Evolutionary conservation across 78 protist genomes (phyloP).

Genomic region (Trichosphaerium sp.): DNA sequence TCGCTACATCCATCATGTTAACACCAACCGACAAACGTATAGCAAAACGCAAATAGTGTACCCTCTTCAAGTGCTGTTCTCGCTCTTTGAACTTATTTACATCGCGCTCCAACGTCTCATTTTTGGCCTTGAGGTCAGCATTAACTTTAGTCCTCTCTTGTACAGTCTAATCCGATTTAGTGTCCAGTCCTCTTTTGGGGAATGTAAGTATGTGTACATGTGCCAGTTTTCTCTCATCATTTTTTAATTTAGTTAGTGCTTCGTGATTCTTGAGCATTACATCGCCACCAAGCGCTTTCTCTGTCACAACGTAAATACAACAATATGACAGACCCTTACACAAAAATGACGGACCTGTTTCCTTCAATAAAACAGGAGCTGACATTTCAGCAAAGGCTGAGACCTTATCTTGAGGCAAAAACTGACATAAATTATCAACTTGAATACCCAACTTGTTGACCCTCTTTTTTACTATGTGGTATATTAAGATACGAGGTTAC

Average conservation of each 20-base stretch:
- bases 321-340: too few relatives aligned
- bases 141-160: slow-evolving; percentile 15
- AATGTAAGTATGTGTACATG: background rate
- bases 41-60: slow-evolving; percentile 19
- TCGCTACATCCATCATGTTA: too few relatives aligned
- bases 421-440: slow-evolving; percentile 73
- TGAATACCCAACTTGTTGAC: slow-evolving; percentile 35
- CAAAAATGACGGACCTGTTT: too few relatives aligned
- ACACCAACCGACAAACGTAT: too few relatives aligned
- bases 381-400: slow-evolving; percentile 44
- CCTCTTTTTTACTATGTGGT: background rate
- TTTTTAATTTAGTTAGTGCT: slow-evolving; percentile 17
- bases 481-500: too few relatives aligned
- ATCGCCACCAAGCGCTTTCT: background rate
- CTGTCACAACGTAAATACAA: too few relatives aligned
- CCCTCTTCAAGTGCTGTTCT: background rate
- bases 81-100: slow-evolving; percentile 51
- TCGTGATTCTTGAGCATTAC: slow-evolving; percentile 27
- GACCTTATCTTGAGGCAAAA: slow-evolving; percentile 83
- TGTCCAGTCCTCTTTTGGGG: too few relatives aligned
- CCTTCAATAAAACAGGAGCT: slow-evolving; percentile 42
- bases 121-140: slow-evolving; percentile 24
- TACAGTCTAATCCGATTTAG: background rate
- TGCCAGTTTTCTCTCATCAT: background rate
- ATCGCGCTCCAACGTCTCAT: slow-evolving; percentile 48